Conservation (phyloP, 2,329 filamentous ascomycete genomes). For the Fusarium poae region DNA sequence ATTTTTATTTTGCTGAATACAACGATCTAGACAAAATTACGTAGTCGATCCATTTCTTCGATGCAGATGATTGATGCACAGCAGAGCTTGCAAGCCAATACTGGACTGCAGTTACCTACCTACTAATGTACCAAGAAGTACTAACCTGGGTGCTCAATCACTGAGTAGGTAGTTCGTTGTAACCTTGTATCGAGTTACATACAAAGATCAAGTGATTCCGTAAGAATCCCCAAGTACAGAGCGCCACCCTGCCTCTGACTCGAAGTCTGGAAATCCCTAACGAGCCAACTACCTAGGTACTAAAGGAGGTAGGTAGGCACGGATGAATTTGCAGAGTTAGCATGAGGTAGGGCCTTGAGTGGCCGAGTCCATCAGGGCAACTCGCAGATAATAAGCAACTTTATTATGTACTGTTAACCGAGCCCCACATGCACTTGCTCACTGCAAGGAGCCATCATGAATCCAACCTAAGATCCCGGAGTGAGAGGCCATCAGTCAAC, state of each 20-base stretch:
- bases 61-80: constrained; percentile 1
- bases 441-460: constrained; percentile 33
- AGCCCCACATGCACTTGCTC: constrained; percentile 12
- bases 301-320: not conserved
- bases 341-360: constrained; percentile 9
- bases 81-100: constrained; percentile 8
- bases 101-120: not conserved
- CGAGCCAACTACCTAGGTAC: not conserved
- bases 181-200: constrained; percentile 1
- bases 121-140: no score
- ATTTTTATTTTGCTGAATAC: constrained; percentile 4
- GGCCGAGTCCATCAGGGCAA: constrained; percentile 28
- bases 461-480: constrained; percentile 35
- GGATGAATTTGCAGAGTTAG: not conserved
- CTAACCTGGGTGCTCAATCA: not conserved
- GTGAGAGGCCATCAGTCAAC: constrained; percentile 16
- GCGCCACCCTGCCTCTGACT: constrained; percentile 23
- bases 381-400: constrained; percentile 8
- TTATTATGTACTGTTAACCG: not conserved
- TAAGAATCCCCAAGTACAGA: not conserved
- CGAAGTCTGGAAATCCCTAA: constrained; percentile 8
- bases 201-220: not conserved
- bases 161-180: constrained; percentile 4
- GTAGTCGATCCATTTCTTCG: constrained; percentile 1
- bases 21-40: not conserved